Conservation (phyloP, 2,329 filamentous ascomycete species). For the Epichloe glyceriae region DNA sequence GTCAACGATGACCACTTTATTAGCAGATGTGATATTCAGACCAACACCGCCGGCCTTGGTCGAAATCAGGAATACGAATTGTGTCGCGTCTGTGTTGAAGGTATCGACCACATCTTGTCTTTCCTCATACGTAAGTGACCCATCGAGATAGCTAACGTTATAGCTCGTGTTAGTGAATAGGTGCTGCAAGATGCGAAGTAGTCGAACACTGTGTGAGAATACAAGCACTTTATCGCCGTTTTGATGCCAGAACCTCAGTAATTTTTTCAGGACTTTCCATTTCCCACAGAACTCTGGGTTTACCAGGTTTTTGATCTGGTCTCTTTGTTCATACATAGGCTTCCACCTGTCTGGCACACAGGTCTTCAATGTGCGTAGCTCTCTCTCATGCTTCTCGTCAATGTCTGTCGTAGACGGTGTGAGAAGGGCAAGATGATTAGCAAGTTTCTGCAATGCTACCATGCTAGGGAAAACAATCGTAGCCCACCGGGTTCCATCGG, state of each 20-base stretch:
- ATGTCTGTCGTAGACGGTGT: constrained; percentile 55
- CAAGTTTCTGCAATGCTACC: constrained; percentile 68
- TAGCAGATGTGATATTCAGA: constrained; percentile 91
- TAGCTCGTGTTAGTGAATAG: constrained; percentile 83
- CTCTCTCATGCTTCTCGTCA: constrained; percentile 62
- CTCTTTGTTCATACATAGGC: constrained; percentile 58
- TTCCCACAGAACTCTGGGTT: constrained; percentile 93
- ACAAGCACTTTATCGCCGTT: constrained; percentile 91
- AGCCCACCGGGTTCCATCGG: constrained; percentile 56
- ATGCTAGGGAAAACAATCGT: constrained; percentile 76
- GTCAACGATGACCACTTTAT: constrained; percentile 95
- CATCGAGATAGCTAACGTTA: constrained; percentile 83
- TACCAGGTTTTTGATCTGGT: constrained; percentile 67
- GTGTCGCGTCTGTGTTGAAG: constrained; percentile 76
- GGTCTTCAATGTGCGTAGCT: constrained; percentile 58
- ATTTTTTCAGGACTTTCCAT: constrained; percentile 80
- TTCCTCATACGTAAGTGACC: constrained; percentile 70
- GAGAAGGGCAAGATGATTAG: constrained; percentile 83
- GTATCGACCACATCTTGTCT: constrained; percentile 72
- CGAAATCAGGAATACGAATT: constrained; percentile 93
- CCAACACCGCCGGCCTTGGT: constrained; percentile 89
- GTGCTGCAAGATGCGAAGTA: constrained; percentile 72
- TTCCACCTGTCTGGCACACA: constrained; percentile 67
- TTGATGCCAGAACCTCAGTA: constrained; percentile 79
- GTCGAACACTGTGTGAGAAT: constrained; percentile 81